phyloP scores from a whole-genome alignment of 768 basidiomycete genomes.

The Rhodotorula toruloides region DNA sequence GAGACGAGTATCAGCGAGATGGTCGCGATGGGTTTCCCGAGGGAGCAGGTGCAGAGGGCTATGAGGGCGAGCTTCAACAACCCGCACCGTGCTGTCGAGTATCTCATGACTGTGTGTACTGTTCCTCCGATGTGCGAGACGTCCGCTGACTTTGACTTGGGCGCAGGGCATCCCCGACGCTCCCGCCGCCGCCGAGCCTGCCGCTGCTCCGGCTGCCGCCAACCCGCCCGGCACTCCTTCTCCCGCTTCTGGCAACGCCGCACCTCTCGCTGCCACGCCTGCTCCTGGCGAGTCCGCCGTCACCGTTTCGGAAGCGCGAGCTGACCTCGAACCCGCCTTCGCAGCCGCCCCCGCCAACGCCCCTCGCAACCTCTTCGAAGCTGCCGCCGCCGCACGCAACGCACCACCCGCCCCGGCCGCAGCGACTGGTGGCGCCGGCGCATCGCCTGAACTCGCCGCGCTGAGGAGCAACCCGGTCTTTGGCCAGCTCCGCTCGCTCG shows the following conservation, averaged over 20 bases:
- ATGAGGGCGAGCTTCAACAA: constrained; percentile 94
- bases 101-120: constrained; percentile 66
- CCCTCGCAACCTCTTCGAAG: constrained; percentile 41
- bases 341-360: constrained; percentile 2
- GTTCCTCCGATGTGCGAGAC: constrained; percentile 18
- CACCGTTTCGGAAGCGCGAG: constrained; percentile 17
- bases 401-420: constrained; percentile 44
- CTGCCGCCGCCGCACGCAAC: constrained; percentile 40
- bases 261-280: constrained; percentile 49
- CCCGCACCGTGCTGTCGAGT: constrained; percentile 96
- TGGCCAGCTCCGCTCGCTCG: constrained; percentile 64
- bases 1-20: constrained; percentile 75
- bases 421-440: constrained; percentile 48
- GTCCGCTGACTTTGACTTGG: background rate
- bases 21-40: constrained; percentile 88
- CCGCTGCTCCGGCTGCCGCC: constrained; percentile 46
- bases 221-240: constrained; percentile 37
- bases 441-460: constrained; percentile 44
- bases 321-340: background rate
- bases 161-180: constrained; percentile 71
- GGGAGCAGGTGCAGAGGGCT: constrained; percentile 76
- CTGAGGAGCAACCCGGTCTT: constrained; percentile 64
- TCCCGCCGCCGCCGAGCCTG: constrained; percentile 47
- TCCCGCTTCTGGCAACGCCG: constrained; percentile 45
- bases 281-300: constrained; percentile 42